phyloP scores from a whole-genome alignment of 1,139 yeast genomes.

The Citeromyces hawaiiensis region DNA sequence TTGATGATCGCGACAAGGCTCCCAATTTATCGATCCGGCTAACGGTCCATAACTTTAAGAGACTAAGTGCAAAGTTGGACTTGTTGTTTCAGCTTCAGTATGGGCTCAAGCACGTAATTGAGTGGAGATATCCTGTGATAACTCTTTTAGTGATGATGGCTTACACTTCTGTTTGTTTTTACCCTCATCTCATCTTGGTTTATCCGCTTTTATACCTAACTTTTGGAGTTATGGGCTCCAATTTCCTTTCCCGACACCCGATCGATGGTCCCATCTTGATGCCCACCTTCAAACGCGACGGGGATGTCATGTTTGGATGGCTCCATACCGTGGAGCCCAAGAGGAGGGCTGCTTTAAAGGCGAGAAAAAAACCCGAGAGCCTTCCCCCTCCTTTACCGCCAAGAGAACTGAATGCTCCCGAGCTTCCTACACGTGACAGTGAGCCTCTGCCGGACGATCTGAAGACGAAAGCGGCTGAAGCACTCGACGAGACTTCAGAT shows the following conservation, averaged over 20 bases:
- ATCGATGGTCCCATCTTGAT: slow-evolving; percentile 28
- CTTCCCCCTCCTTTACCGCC: neutral
- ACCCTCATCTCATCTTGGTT: slow-evolving; percentile 58
- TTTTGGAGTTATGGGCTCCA: slow-evolving; percentile 54
- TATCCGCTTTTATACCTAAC: slow-evolving; percentile 49
- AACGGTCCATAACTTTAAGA: slow-evolving; percentile 35
- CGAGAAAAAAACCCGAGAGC: neutral
- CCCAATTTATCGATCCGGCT: slow-evolving; percentile 38
- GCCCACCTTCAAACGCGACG: slow-evolving; percentile 37
- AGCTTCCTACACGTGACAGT: neutral
- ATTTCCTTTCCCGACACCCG: slow-evolving; percentile 62
- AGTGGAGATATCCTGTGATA: slow-evolving; percentile 52
- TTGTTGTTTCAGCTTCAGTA: slow-evolving; percentile 41
- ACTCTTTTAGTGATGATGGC: slow-evolving; percentile 38
- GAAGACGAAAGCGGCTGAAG: neutral
- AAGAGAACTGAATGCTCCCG: neutral
- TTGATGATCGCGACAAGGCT: slow-evolving; percentile 27
- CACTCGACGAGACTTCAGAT: neutral
- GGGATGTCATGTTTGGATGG: slow-evolving; percentile 32
- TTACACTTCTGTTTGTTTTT: slow-evolving; percentile 46
- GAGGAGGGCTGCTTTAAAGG: neutral
- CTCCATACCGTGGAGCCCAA: slow-evolving; percentile 4
- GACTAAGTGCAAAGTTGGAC: slow-evolving; percentile 38
- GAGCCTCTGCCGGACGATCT: neutral
- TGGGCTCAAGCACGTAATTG: slow-evolving; percentile 35